phyloP scores from a whole-genome alignment of 2,329 filamentous ascomycete genomes.

The Periconia sp. region DNA sequence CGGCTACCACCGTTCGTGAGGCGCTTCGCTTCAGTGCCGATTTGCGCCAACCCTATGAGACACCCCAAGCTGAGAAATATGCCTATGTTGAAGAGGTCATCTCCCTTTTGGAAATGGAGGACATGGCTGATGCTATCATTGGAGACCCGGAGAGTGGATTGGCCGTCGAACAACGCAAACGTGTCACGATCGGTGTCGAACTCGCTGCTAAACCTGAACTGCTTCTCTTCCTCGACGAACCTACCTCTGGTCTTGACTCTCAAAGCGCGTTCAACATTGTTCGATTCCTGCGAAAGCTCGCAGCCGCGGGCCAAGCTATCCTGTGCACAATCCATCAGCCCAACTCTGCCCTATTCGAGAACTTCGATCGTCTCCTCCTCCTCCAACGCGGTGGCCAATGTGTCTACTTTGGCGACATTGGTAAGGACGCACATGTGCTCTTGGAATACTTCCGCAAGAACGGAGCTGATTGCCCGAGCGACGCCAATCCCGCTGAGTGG shows the following conservation, averaged over 20 bases:
- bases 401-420: conserved; percentile 86
- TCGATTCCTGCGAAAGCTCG: conserved; percentile 74
- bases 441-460: conserved; percentile 56
- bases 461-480: conserved; percentile 61
- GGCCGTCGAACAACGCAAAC: conserved; percentile 67
- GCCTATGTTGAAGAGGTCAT: conserved; percentile 68
- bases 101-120: conserved; percentile 65
- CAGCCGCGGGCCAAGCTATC: conserved; percentile 80
- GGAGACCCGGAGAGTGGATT: conserved; percentile 62
- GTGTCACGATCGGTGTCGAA: conserved; percentile 65
- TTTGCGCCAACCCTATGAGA: conserved; percentile 62
- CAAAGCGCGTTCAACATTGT: conserved; percentile 77
- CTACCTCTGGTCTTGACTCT: conserved; percentile 72
- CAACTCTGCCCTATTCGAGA: conserved; percentile 81
- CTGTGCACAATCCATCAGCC: conserved; percentile 92
- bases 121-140: conserved; percentile 67
- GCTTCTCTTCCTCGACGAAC: conserved; percentile 77
- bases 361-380: conserved; percentile 81
- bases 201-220: conserved; percentile 68
- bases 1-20: conserved; percentile 64
- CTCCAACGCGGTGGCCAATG: conserved; percentile 77
- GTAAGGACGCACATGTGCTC: conserved; percentile 71
- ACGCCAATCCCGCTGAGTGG: conserved; percentile 67
- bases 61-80: conserved; percentile 62
- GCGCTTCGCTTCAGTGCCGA: conserved; percentile 67